Conservation (phyloP, 2,329 filamentous ascomycete species). For the Fusarium sp. region DNA sequence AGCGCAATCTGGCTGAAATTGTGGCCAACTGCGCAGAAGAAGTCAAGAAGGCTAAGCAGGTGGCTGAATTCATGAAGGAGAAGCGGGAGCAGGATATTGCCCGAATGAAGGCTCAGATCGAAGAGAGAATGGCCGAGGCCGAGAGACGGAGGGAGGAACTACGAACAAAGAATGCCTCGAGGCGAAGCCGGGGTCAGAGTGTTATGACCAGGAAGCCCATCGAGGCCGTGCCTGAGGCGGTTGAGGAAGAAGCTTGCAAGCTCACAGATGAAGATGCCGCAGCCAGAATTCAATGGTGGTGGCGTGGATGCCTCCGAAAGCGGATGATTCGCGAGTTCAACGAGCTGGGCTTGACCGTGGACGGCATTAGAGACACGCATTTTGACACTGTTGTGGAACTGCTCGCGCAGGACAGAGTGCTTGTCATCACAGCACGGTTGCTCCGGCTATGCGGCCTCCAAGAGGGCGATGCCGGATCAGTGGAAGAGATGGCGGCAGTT, state of each 20-base stretch:
- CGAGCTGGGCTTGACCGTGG: constrained; percentile 75
- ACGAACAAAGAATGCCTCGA: constrained; percentile 64
- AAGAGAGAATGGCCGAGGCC: constrained; percentile 82
- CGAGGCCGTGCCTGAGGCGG: constrained; percentile 60
- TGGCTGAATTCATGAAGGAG: constrained; percentile 86
- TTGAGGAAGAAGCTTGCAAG: constrained; percentile 58
- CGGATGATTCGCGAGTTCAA: constrained; percentile 74
- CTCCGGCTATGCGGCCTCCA: constrained; percentile 77
- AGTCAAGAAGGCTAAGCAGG: constrained; percentile 82
- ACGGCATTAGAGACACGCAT: constrained; percentile 74
- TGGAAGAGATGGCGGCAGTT: constrained; percentile 76
- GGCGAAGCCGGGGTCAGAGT: constrained; percentile 67
- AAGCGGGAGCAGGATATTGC: constrained; percentile 80
- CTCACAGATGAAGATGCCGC: constrained; percentile 73
- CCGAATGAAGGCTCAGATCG: constrained; percentile 78
- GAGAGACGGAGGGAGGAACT: constrained; percentile 77
- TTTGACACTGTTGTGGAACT: constrained; percentile 81
- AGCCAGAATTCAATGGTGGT: constrained; percentile 75
- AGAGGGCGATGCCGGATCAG: constrained; percentile 72
- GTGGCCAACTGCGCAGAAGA: constrained; percentile 85
- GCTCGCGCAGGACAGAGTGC: constrained; percentile 74
- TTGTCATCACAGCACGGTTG: constrained; percentile 73
- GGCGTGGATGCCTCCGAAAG: constrained; percentile 70
- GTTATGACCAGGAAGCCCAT: constrained; percentile 62
- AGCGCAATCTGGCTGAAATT: constrained; percentile 85